Base-by-base conservation (phyloP, 352 stramenopile genomes). In the Pythium utonaiense region DNA sequence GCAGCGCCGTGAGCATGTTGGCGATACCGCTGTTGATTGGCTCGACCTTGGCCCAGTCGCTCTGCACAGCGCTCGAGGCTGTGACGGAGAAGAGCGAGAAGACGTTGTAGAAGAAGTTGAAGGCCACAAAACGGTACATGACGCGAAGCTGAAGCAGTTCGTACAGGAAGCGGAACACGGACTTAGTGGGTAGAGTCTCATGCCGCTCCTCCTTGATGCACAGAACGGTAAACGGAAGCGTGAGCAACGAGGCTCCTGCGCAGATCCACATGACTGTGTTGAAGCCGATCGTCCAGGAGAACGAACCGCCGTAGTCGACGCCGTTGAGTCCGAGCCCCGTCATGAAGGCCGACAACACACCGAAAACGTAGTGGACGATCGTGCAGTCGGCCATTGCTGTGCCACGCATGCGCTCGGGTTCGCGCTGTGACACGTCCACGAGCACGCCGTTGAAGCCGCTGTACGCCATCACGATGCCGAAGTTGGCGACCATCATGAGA, bases 281-380 rank as follows among this genome's bases (percentile, higher is more conserved):
- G 53, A 86, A 74, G 12, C 67, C 71, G 45, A 90, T 72, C 3
- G 76, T 75, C 10, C 62, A 73, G 0, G 62, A 61, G 63, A 87
- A 90, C 0, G 55, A 61, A 27, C 81, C 80, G 16, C 77, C 80
- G 47, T 88, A 91, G 17, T 79, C 66, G 8, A 55, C 34, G 22
- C 66, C 70, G 60, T 88, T 91, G 51, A 91, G 66, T 1, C 77
- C 77, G 17, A 91, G 73, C 14, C 78, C 78, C 34, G 74, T 73
- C 49, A 91, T 63, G 17, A 80, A 67, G 5, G 67, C 70, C 27
- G 78, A 75, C 14, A 86, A 21, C 28, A 80, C 58, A n/a, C 66
- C 63, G 45, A 80, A 72, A 3, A 70, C 21, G 47, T 69, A 61
- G 36, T 58, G 47, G 24, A 44, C 50, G 13, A 72, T 57, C 47